Evolutionary conservation across 257 asterid genomes (phyloP), one percentile per base, ranked within the genome.

Genomic region (Gardenia jasminoides): DNA sequence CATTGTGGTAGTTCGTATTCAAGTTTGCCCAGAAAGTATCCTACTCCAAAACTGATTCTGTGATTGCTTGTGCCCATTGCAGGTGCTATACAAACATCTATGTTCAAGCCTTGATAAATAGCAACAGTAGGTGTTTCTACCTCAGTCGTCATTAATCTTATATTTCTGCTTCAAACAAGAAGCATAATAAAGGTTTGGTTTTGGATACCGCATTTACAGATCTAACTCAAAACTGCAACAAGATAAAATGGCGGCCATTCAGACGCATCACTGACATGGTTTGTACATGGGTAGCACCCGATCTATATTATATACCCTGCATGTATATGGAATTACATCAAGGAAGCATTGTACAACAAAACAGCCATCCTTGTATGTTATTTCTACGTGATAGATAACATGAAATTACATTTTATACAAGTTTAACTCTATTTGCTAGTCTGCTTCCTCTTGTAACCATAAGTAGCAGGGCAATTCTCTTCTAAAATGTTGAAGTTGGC

Each of bases 401-500:
- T 65, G 44, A 15, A 39, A 19, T 67, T 67, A 68, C 50, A 24
- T 24, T n/a, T 44, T 24, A 47, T 0, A 58, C 22, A 39, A 10
- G 31, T 22, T 67, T 24, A 75, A 59, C 16, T 12, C 24, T 50
- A 77, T 66, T 52, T 67, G 33, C 81, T 47, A 19, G 72, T 50
- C 30, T 36, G 72, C 74, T 52, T 79, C 66, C 76, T 74, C 82
- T 47, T 74, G 20, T 43, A 58, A 75, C 77, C 82, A 78, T 47
- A 74, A 67, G 33, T 78, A 46, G 79, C 85, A 70, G 81, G 74
- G 50, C 75, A 72, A 41, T 50, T 76, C 43, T 58, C 83, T n/a
- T 19, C 61, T 31, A 76, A 66, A 36, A 79, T 64, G 70, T 43
- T 76, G 74, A 76, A 66, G 67, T 50, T 56, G 52, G 65, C 69